A percentile compares a stretch with the other conserved stretches of the same genome.
These are phyloP conservation scores for Paragyromitra xinjiangensis DNA, from an alignment of 495 filamentous ascomycete genomes.

Conservation along the genomic window DNA sequence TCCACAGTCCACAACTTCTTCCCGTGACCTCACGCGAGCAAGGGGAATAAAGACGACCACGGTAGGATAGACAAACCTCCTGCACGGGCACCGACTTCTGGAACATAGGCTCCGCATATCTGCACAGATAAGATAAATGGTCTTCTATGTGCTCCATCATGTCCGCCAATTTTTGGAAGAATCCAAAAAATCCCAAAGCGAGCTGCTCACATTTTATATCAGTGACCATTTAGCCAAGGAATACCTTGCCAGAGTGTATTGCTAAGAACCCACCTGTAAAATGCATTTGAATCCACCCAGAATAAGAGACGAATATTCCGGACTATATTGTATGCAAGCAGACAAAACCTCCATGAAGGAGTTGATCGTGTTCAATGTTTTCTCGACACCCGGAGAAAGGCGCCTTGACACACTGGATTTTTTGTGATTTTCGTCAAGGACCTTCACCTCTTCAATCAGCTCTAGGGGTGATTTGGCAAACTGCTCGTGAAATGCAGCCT, in stretches of 20 bases:
- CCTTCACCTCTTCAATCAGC: background rate
- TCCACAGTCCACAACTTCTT: background rate
- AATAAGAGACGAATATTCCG: constrained; percentile 1
- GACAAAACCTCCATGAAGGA: constrained; percentile 2
- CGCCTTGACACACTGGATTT: background rate
- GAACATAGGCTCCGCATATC: constrained; percentile 8
- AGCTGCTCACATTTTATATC: background rate
- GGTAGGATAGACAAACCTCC: background rate
- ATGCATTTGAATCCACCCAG: constrained; percentile 14
- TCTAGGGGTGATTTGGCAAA: constrained; percentile 2
- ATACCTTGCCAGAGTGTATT: background rate
- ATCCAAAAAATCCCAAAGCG: constrained; percentile 2
- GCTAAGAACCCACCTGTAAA: background rate
- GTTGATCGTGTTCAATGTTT: background rate
- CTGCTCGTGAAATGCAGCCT: background rate
- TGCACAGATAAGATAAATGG: constrained; percentile 5
- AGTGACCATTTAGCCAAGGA: background rate
- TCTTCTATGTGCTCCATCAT: constrained; percentile 5
- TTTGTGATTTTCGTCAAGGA: constrained; percentile 8
- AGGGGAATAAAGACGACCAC: background rate
- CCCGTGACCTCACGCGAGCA: background rate
- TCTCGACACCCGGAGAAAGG: constrained; percentile 6
- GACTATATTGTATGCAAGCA: constrained; percentile 1
- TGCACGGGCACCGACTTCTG: constrained; percentile 1
- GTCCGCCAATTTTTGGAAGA: constrained; percentile 5